Evolutionary conservation across 768 basidiomycete genomes (phyloP), one percentile per base, ranked within the genome.

Genomic region (Xanthoconium stramineum): DNA sequence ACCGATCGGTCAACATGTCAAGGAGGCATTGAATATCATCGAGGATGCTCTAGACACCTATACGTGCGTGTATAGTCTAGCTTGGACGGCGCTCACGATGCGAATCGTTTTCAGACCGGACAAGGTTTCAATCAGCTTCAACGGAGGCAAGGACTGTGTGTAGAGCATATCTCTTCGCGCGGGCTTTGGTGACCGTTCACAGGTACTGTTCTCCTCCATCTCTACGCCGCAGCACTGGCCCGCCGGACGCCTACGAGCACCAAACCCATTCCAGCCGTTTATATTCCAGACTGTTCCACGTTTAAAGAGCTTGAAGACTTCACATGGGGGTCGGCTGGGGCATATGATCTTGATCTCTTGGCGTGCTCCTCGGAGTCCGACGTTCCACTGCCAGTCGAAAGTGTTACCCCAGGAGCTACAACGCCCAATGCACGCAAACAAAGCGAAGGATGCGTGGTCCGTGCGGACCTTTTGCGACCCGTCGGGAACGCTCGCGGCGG

Each of bases 121-220:
- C 36, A 76, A 79, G 53, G 75, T 94, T 5, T 88, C 94, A 3
- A 78, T 99, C 57, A 97, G 94, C 72, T 99, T 98, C 76, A 99
- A 98, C 62, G 97, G 97, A 11, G 97, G 97, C 50, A 99, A 99
- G 71, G 97, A 99, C 68, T 99, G 97, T 96, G 65, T 63, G 86
- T 77, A 14, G 29, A 14, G n/a, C 24, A 8, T 32, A 10, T 32
- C 32, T 46, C 45, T 33, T 29, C 29, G 5, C 35, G 12, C 10
- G 11, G 14, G 36, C 38, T 29, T 24, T 33, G 39, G 50, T 61
- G 12, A 63, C 39, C 9, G 52, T 55, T 45, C 51, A 47, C 65
- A 98, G 94, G 94, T 68, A 98, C 95, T 6, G 94, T 97, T n/a
- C 81, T 98, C 28, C 77, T 98, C 12, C 94, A 97, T 68, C 82